Evolutionary conservation across 225 moss, liverwort and hornwort genomes (phyloP).

Genomic region (Bryum argenteum): DNA sequence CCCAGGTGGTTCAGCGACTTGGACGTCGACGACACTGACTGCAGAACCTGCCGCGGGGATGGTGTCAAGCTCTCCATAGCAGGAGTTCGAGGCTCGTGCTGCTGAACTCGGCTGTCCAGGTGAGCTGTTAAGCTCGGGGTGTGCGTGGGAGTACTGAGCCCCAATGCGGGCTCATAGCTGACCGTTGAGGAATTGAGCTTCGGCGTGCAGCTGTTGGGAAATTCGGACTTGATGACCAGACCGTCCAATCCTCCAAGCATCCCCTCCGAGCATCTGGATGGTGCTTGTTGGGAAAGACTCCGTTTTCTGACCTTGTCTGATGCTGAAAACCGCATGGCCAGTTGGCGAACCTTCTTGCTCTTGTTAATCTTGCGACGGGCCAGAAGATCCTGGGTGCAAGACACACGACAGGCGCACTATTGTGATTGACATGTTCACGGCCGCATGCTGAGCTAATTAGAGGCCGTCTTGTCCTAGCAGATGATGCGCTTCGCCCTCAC

Average conservation of each 20-base stretch:
- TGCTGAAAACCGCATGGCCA: constrained; percentile 45
- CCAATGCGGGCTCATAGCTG: constrained; percentile 37
- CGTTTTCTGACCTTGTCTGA: constrained; percentile 37
- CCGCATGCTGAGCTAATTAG: background rate
- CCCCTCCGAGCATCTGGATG: constrained; percentile 19
- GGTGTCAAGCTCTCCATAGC: constrained; percentile 18
- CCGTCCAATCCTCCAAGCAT: constrained; percentile 29
- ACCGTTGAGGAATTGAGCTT: constrained; percentile 33
- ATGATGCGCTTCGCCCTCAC: background rate
- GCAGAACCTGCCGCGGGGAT: constrained; percentile 24
- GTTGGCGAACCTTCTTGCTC: constrained; percentile 36
- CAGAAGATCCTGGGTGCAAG: constrained; percentile 30
- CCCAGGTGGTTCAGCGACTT: constrained; percentile 33
- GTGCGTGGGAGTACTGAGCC: constrained; percentile 37
- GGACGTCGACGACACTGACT: constrained; percentile 28
- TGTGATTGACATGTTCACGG: constrained; percentile 6
- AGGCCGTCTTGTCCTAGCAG: background rate
- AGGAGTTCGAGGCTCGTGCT: constrained; percentile 30
- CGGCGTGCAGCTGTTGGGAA: constrained; percentile 22
- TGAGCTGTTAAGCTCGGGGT: constrained; percentile 24
- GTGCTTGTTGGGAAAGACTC: constrained; percentile 21
- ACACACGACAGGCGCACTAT: constrained; percentile 21
- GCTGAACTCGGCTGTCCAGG: constrained; percentile 31
- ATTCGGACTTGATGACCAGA: constrained; percentile 36
- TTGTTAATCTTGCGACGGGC: constrained; percentile 32